phyloP scores from a whole-genome alignment of 495 filamentous ascomycete genomes.

The Cercophora newfieldiana region DNA sequence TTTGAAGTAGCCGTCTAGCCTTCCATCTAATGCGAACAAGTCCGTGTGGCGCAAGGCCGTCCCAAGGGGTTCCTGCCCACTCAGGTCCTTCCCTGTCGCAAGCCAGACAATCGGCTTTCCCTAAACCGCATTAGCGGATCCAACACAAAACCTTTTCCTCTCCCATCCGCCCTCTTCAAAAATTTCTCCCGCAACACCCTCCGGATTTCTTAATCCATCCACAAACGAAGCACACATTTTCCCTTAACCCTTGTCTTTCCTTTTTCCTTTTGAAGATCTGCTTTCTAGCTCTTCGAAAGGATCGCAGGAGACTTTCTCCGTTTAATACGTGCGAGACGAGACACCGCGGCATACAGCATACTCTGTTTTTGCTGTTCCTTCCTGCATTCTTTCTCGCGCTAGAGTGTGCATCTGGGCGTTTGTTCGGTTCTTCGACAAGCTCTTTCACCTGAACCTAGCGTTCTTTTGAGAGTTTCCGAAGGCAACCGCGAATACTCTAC shows the following conservation, averaged over 20 bases:
- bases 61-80: background rate
- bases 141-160: conserved; percentile 36
- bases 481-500: conserved; percentile 19
- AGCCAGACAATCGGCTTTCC: conserved; percentile 19
- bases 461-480: conserved; percentile 45
- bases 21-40: background rate
- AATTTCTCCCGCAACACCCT: conserved; percentile 29
- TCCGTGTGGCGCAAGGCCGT: background rate
- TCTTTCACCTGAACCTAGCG: conserved; percentile 36
- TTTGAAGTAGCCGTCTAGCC: background rate
- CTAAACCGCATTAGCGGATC: conserved; percentile 36
- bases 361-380: conserved; percentile 34
- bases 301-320: conserved; percentile 39
- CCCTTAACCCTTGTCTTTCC: conserved; percentile 35
- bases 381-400: conserved; percentile 37
- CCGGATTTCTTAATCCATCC: conserved; percentile 42
- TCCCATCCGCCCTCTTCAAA: conserved; percentile 34
- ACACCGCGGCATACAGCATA: conserved; percentile 21
- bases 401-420: conserved; percentile 22
- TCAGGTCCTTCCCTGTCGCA: background rate
- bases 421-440: conserved; percentile 25
- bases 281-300: conserved; percentile 43
- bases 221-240: conserved; percentile 24
- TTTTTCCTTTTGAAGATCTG: conserved; percentile 41
- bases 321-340: conserved; percentile 10